A percentile compares a stretch with the other conserved stretches of the same genome.
Evolutionary conservation across 2,329 filamentous ascomycete species (phyloP).

Genomic region (Cercospora sp.): DNA sequence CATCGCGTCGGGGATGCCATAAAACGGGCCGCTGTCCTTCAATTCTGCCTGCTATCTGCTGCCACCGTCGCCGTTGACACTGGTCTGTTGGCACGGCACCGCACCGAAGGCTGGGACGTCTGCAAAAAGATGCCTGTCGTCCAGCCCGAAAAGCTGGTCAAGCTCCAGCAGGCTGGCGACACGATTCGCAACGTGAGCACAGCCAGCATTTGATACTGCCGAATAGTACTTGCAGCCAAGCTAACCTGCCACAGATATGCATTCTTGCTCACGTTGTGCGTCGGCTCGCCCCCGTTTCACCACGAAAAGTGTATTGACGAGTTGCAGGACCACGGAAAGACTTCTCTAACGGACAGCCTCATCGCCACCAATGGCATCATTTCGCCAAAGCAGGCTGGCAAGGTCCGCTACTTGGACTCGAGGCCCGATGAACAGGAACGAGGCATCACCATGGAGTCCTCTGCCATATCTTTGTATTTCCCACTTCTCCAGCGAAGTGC

Average conservation of each 20-base stretch:
- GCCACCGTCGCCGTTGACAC: slow-evolving; percentile 1
- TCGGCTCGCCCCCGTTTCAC: slow-evolving; percentile 23
- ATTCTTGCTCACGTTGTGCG: slow-evolving; percentile 87
- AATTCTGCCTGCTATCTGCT: neutral
- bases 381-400: slow-evolving; percentile 93
- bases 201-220: neutral
- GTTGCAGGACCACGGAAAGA: slow-evolving; percentile 87
- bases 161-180: slow-evolving; percentile 81
- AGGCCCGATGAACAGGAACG: slow-evolving; percentile 92
- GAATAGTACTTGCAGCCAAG: slow-evolving; percentile 17
- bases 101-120: neutral
- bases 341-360: slow-evolving; percentile 90
- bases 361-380: slow-evolving; percentile 99
- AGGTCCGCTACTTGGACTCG: slow-evolving; percentile 96
- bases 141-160: slow-evolving; percentile 82
- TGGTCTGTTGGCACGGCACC: slow-evolving; percentile 7
- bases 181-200: slow-evolving; percentile 84
- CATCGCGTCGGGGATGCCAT: neutral
- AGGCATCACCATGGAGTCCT: slow-evolving; percentile 99
- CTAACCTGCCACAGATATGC: slow-evolving; percentile 61
- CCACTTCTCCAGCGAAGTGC: slow-evolving; percentile 77
- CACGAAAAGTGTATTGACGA: slow-evolving; percentile 3
- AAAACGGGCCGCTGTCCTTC: neutral
- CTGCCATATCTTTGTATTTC: slow-evolving; percentile 94
- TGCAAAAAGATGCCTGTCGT: slow-evolving; percentile 76